A percentile compares a stretch with the other conserved stretches of the same genome.
Conservation (phyloP, 2,329 filamentous ascomycete species). For the Phaeophleospora eucalypticola region DNA sequence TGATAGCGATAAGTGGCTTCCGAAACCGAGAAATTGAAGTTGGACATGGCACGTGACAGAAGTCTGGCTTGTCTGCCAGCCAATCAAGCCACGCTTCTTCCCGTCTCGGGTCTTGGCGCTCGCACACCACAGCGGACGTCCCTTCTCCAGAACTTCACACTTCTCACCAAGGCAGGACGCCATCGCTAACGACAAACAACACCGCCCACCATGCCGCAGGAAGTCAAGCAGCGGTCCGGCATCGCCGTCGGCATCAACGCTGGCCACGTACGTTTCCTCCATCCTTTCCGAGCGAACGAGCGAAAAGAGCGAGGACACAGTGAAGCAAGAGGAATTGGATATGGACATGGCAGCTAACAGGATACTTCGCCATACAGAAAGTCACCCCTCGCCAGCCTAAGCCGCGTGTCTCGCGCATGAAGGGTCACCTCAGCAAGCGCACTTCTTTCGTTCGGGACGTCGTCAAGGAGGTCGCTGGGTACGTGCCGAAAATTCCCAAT, state of each 20-base stretch:
- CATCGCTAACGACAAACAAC: slow-evolving; percentile 20
- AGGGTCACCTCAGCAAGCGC: slow-evolving; percentile 94
- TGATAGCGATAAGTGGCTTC: too few relatives aligned
- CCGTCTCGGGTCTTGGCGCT: not conserved
- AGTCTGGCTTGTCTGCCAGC: not conserved
- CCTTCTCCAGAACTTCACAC: not conserved
- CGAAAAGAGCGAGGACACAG: slow-evolving; percentile 6
- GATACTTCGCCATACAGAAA: slow-evolving; percentile 35
- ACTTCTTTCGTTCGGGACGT: slow-evolving; percentile 96
- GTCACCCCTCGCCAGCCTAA: slow-evolving; percentile 50
- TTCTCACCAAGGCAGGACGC: not conserved
- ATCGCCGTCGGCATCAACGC: slow-evolving; percentile 61
- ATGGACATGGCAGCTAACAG: too few relatives aligned
- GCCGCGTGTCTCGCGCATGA: slow-evolving; percentile 62
- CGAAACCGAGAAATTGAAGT: too few relatives aligned
- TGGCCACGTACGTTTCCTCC: slow-evolving; percentile 58
- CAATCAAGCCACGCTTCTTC: not conserved
- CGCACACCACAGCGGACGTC: not conserved
- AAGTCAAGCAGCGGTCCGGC: slow-evolving; percentile 52
- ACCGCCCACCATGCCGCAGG: slow-evolving; percentile 47
- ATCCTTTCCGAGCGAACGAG: slow-evolving; percentile 7
- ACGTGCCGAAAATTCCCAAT: slow-evolving; percentile 36
- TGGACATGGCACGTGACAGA: too few relatives aligned
- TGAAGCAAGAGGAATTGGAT: slow-evolving; percentile 5
- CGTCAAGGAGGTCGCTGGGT: slow-evolving; percentile 97